Conservation (phyloP, 2,329 filamentous ascomycete species). For the Exophiala dermatitidis region DNA sequence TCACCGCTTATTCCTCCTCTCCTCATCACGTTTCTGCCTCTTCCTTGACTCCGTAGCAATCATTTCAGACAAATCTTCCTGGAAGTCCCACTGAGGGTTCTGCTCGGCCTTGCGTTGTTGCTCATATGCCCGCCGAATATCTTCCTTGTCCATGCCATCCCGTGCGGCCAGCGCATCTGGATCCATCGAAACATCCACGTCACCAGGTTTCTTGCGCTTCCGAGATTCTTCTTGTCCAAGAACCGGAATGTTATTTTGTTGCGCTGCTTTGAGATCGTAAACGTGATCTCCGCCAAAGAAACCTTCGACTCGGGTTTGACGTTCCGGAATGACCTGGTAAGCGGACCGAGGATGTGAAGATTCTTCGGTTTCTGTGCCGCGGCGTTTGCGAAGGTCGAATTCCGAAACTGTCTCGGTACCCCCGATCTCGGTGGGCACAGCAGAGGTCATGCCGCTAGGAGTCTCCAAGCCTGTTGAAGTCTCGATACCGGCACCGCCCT, state of each 20-base stretch:
- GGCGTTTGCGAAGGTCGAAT: slow-evolving; percentile 83
- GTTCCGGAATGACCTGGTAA: slow-evolving; percentile 85
- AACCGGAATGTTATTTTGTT: slow-evolving; percentile 53
- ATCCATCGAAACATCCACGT: slow-evolving; percentile 88
- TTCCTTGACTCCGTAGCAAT: slow-evolving; percentile 90
- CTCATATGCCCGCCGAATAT: slow-evolving; percentile 73
- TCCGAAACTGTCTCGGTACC: slow-evolving; percentile 72
- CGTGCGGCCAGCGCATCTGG: slow-evolving; percentile 68
- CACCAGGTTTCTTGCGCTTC: slow-evolving; percentile 92
- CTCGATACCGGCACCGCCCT: slow-evolving; percentile 58
- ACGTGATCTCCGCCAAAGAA: slow-evolving; percentile 95
- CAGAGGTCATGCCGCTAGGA: slow-evolving; percentile 70
- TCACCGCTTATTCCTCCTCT: slow-evolving; percentile 57
- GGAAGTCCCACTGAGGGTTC: slow-evolving; percentile 65
- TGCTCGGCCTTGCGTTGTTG: slow-evolving; percentile 57
- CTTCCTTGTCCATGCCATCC: slow-evolving; percentile 77
- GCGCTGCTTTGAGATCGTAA: slow-evolving; percentile 69
- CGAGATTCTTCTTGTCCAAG: slow-evolving; percentile 72
- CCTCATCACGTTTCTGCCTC: slow-evolving; percentile 78
- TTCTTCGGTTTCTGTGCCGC: slow-evolving; percentile 84
- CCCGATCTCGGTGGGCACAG: slow-evolving; percentile 70
- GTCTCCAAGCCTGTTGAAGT: slow-evolving; percentile 74
- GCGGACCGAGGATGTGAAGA: slow-evolving; percentile 65
- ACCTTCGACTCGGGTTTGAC: slow-evolving; percentile 73
- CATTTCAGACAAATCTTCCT: slow-evolving; percentile 92